Percentiles rank a stretch among this genome's conserved stretches.
Conservation (phyloP, 371 early-diverging fungal species). For the Mucor plumbeus region DNA sequence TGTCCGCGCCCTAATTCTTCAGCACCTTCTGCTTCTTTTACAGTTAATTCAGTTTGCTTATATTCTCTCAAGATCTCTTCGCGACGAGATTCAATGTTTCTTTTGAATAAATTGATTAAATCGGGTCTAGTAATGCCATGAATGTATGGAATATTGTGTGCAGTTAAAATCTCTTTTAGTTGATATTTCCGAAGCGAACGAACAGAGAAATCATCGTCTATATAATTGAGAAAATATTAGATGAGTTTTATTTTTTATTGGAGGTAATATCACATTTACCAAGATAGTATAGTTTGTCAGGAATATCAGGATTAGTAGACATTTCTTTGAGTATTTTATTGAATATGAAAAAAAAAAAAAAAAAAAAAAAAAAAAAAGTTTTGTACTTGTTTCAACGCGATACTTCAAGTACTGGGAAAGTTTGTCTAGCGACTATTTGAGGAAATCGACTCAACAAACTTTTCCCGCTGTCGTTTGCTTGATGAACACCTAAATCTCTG, state of each 20-base stretch:
- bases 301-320: conserved; percentile 12
- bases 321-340: not conserved
- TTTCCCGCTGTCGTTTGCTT: too few species aligned
- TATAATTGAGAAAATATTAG: too few species aligned
- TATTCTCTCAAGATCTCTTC: conserved; percentile 15
- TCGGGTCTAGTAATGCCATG: conserved; percentile 3
- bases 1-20: conserved; percentile 18
- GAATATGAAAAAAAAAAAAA: not conserved
- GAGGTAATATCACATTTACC: not conserved
- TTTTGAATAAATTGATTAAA: conserved; percentile 16
- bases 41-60: not conserved
- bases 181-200: conserved; percentile 27
- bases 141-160: conserved; percentile 16
- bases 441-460: too few species aligned
- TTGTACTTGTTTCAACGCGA: too few species aligned
- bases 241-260: not conserved
- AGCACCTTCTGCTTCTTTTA: not conserved
- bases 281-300: conserved; percentile 23
- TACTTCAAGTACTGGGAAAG: not conserved
- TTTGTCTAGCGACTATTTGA: too few species aligned
- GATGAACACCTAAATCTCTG: too few species aligned
- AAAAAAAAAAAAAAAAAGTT: too few species aligned
- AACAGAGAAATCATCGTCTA: conserved; percentile 24
- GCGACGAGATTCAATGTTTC: conserved; percentile 12
- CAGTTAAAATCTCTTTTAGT: conserved; percentile 19